A percentile compares a stretch with the other conserved stretches of the same genome.
These are phyloP conservation scores for Euphrasia confusa DNA, from an alignment of 257 asterid genomes.

Conservation along the genomic window DNA sequence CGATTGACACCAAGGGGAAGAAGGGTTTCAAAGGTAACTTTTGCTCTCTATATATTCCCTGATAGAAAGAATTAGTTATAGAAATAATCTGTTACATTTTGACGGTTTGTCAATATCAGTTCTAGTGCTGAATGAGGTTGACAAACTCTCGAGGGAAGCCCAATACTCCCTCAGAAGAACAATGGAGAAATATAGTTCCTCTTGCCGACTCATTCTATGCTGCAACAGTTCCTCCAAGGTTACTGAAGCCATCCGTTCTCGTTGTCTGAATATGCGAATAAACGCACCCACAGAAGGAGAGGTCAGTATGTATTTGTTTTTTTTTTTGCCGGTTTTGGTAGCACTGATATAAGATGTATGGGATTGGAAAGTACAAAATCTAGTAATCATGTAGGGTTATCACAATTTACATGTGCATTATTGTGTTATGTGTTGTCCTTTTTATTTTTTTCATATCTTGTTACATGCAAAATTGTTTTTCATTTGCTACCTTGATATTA, in stretches of 20 bases:
- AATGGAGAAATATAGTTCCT: slow-evolving; percentile 96
- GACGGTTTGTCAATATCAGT: slow-evolving; percentile 35
- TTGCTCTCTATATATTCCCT: not conserved
- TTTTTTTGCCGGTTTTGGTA: not conserved
- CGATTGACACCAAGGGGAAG: slow-evolving; percentile 85
- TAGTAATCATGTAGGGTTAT: slow-evolving; percentile 5
- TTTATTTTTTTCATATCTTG: not conserved
- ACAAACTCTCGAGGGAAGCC: slow-evolving; percentile 97
- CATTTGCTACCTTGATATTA: not conserved
- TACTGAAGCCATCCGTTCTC: slow-evolving; percentile 95
- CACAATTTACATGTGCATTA: not conserved
- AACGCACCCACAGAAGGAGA: slow-evolving; percentile 77
- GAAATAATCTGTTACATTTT: not conserved
- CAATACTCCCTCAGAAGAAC: slow-evolving; percentile 97
- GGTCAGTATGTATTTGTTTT: slow-evolving; percentile 40
- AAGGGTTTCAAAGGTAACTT: slow-evolving; percentile 84
- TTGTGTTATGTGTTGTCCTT: not conserved
- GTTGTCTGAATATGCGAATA: slow-evolving; percentile 89
- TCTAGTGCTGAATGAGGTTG: slow-evolving; percentile 90
- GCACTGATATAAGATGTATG: slow-evolving; percentile 1
- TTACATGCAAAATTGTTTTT: not conserved
- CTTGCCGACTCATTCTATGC: slow-evolving; percentile 88
- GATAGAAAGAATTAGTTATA: not conserved
- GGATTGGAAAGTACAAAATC: not conserved
- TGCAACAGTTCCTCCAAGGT: slow-evolving; percentile 98